phyloP scores from a whole-genome alignment of 2,329 filamentous ascomycete genomes.

The Thielaviopsis musarum region DNA sequence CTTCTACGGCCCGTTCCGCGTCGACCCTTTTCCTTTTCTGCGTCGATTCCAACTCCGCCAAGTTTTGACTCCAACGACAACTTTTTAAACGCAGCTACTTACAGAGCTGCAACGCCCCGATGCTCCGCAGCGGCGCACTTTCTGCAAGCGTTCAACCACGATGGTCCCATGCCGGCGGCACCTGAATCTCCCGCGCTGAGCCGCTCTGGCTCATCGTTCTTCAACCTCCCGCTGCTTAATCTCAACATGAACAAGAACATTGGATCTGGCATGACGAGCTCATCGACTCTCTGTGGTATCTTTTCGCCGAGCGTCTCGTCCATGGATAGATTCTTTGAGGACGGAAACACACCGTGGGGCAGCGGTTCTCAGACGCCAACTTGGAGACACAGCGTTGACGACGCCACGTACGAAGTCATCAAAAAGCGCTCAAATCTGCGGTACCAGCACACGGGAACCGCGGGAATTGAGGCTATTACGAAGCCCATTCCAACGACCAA shows the following conservation, averaged over 20 bases:
- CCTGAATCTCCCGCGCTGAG: conserved; percentile 16
- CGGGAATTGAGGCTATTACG: conserved; percentile 1
- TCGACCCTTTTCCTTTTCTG: conserved; percentile 49
- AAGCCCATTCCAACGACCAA: not conserved
- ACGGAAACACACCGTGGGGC: conserved; percentile 57
- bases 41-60: conserved; percentile 27
- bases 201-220: conserved; percentile 19
- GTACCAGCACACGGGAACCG: not conserved
- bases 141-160: conserved; percentile 13
- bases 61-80: conserved; percentile 20
- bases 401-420: conserved; percentile 28
- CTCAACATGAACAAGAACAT: conserved; percentile 43
- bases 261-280: conserved; percentile 29
- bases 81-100: conserved; percentile 17
- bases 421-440: conserved; percentile 22
- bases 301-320: conserved; percentile 53
- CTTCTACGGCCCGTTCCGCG: conserved; percentile 55
- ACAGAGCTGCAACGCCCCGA: conserved; percentile 11
- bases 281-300: conserved; percentile 80
- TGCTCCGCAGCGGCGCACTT: conserved; percentile 3
- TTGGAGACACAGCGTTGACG: conserved; percentile 26
- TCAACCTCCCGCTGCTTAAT: conserved; percentile 58
- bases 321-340: conserved; percentile 29
- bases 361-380: conserved; percentile 57
- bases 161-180: conserved; percentile 22